Evolutionary conservation across 345 rosid species (phyloP).

Genomic region (Trapa bicornis): DNA sequence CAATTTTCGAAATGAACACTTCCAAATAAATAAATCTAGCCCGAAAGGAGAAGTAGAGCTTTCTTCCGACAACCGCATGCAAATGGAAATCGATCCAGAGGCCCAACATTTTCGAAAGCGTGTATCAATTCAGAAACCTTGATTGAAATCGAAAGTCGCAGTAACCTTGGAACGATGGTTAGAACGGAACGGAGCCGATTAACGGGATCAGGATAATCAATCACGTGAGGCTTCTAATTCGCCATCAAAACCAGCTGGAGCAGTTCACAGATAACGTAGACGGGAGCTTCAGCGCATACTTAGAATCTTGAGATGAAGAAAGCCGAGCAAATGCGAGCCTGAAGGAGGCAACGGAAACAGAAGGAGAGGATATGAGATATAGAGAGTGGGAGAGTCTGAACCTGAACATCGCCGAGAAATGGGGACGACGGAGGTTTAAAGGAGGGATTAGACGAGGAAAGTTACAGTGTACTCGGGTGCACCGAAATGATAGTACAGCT

Average conservation of each 20-base stretch:
- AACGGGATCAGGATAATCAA: background rate
- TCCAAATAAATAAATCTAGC: background rate
- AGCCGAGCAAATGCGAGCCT: background rate
- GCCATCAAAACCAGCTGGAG: background rate
- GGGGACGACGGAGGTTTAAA: conserved; percentile 2
- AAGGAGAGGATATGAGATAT: background rate
- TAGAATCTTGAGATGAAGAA: background rate
- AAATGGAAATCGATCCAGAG: background rate
- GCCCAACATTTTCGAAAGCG: background rate
- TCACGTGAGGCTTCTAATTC: background rate
- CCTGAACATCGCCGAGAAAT: background rate
- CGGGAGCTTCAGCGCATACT: background rate
- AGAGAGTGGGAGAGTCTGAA: background rate
- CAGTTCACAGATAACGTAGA: background rate
- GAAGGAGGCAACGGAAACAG: conserved; percentile 9
- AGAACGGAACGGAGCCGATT: background rate
- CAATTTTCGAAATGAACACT: background rate
- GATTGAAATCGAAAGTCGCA: background rate
- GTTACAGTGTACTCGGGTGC: background rate
- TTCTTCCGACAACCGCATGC: background rate
- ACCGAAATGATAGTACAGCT: background rate
- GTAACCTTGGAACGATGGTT: background rate
- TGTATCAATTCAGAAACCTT: background rate
- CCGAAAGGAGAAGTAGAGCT: background rate
- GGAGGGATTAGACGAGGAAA: conserved; percentile 1